Evolutionary conservation across 805 yeast species (phyloP).

Genomic region (Wickerhamiella lipophila): DNA sequence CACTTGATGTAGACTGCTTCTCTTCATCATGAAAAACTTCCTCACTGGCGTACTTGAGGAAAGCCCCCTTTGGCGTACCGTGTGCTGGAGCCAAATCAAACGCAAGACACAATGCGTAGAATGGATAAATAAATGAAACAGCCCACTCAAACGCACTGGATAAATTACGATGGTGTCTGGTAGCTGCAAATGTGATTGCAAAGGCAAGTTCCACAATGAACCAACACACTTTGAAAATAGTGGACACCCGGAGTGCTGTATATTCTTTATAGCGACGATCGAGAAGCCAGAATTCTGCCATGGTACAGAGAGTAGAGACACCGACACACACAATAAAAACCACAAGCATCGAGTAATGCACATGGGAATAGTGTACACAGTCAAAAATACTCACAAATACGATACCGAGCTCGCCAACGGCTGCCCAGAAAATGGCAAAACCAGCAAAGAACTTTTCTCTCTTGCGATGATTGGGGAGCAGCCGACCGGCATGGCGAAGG

Average conservation of each 20-base stretch:
- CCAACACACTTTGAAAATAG: conserved; percentile 51
- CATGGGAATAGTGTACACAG: conserved; percentile 43
- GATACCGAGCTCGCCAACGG: conserved; percentile 58
- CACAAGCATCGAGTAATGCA: conserved; percentile 50
- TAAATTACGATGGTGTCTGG: conserved; percentile 33
- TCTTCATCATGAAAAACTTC: conserved; percentile 2
- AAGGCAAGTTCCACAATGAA: conserved; percentile 47
- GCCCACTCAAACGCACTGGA: conserved; percentile 74
- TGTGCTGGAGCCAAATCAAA: conserved; percentile 62
- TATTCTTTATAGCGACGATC: conserved; percentile 30
- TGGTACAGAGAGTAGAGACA: conserved; percentile 36
- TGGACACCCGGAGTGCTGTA: conserved; percentile 30
- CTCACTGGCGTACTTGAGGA: conserved; percentile 9
- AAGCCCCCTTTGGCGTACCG: conserved; percentile 25
- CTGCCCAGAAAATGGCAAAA: conserved; percentile 36
- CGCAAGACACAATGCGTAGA: conserved; percentile 48
- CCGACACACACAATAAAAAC: conserved; percentile 60
- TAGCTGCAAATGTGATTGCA: conserved; percentile 47
- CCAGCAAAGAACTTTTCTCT: conserved; percentile 34
- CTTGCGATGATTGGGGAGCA: conserved; percentile 39
- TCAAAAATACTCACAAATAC: conserved; percentile 63
- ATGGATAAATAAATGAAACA: conserved; percentile 72
- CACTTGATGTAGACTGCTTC: not conserved
- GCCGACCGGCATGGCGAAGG: conserved; percentile 44
- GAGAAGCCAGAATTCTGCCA: conserved; percentile 36